Conservation (phyloP, 2,329 filamentous ascomycete species). For the Hypoxylon sp. region DNA sequence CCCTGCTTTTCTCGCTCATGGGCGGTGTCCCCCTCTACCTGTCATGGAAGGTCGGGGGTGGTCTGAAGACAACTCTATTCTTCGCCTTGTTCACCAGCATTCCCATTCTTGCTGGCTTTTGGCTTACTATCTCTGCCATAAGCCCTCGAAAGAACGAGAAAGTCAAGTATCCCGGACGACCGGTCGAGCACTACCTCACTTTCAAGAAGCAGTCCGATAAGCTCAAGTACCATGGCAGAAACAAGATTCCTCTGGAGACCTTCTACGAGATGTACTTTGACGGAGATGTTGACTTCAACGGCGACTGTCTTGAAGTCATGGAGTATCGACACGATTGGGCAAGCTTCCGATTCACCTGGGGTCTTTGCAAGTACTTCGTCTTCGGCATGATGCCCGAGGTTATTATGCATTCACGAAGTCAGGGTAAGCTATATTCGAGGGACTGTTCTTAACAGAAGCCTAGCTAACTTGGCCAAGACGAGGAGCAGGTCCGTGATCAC, state of each 20-base stretch:
- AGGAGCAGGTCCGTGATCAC: conserved; percentile 97
- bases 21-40: conserved; percentile 81
- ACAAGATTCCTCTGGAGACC: conserved; percentile 89
- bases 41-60: conserved; percentile 85
- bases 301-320: conserved; percentile 87
- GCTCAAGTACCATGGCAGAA: conserved; percentile 79
- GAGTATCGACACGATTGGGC: conserved; percentile 99
- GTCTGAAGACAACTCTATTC: conserved; percentile 89
- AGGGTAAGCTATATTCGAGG: conserved; percentile 67
- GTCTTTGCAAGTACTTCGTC: conserved; percentile 89
- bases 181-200: conserved; percentile 89
- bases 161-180: conserved; percentile 84
- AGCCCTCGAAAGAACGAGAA: conserved; percentile 95
- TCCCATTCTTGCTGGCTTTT: conserved; percentile 85
- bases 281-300: conserved; percentile 94
- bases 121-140: conserved; percentile 82
- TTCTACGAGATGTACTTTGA: conserved; percentile 99
- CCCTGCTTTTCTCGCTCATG: conserved; percentile 78
- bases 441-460: neutral
- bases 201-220: conserved; percentile 77
- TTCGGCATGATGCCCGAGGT: conserved; percentile 90
- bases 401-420: conserved; percentile 90
- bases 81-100: conserved; percentile 82
- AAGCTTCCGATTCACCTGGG: conserved; percentile 89
- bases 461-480: conserved; percentile 68